These are phyloP conservation scores for Paramecium pentaurelia DNA, from an alignment of 73 alveolate genomes.

Conservation along the genomic window DNA sequence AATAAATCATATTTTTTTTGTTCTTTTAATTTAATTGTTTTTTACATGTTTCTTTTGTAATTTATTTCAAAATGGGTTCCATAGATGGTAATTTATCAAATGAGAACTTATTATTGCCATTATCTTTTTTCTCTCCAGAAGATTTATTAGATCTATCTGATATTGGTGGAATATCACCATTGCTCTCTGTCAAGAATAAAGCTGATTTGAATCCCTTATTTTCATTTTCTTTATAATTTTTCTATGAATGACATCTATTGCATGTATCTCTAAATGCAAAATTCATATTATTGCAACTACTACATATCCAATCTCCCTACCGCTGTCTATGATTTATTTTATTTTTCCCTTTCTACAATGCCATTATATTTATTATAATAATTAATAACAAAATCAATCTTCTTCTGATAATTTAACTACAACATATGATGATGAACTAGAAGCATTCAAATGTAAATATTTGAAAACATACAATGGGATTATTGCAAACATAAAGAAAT, in stretches of 20 bases:
- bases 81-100: constrained; percentile 32
- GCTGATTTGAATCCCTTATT: constrained; percentile 41
- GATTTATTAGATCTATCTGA: neutral
- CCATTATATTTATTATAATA: neutral
- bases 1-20: neutral
- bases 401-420: neutral
- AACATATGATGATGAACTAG: neutral
- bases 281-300: constrained; percentile 65
- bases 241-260: constrained; percentile 63
- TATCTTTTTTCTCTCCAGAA: neutral
- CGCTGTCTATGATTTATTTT: constrained; percentile 32
- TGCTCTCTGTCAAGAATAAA: constrained; percentile 20
- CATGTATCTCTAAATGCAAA: constrained; percentile 69
- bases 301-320: constrained; percentile 70
- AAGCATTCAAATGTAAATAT: neutral
- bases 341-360: neutral
- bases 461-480: neutral
- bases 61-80: neutral
- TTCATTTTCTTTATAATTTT: neutral
- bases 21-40: neutral
- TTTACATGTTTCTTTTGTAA: neutral
- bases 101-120: neutral
- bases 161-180: constrained; percentile 46
- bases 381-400: neutral
- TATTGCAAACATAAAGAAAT: neutral